A percentile compares a stretch with the other conserved stretches of the same genome.
Conservation (phyloP, 2,329 filamentous ascomycete species). For the Pseudogymnoascus verrucosus region DNA sequence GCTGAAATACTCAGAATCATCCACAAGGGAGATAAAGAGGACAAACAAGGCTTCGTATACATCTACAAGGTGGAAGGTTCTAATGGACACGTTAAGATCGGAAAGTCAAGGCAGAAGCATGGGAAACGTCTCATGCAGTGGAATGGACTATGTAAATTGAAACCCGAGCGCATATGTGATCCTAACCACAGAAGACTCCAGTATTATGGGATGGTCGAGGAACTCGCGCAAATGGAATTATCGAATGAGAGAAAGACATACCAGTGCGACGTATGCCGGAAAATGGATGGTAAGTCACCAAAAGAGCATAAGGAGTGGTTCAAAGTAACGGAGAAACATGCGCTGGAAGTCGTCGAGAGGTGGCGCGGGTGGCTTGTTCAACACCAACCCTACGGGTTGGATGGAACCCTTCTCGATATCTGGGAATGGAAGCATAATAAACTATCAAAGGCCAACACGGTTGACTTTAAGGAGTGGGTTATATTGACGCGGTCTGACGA, state of each 20-base stretch:
- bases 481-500: not conserved
- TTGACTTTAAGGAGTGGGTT: not conserved
- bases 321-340: not conserved
- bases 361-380: constrained; percentile 13
- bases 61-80: constrained; percentile 7
- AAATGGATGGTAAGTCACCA: too few relatives aligned
- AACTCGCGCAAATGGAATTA: constrained; percentile 10
- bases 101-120: constrained; percentile 6
- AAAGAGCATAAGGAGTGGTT: too few relatives aligned
- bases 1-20: not conserved
- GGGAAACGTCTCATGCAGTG: not conserved
- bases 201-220: constrained; percentile 12
- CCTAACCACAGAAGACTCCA: constrained; percentile 1
- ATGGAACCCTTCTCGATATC: not conserved
- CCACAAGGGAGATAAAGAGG: not conserved
- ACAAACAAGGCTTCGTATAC: constrained; percentile 10
- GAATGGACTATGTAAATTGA: not conserved
- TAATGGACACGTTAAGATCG: constrained; percentile 12
- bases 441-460: not conserved
- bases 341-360: constrained; percentile 10
- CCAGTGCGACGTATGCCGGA: not conserved
- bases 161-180: constrained; percentile 5
- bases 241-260: not conserved
- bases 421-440: not conserved
- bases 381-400: not conserved